Percentiles rank a stretch among this genome's conserved stretches.
These are phyloP conservation scores for Penicillium crustosum DNA, from an alignment of 2,329 filamentous ascomycete genomes.

Conservation along the genomic window DNA sequence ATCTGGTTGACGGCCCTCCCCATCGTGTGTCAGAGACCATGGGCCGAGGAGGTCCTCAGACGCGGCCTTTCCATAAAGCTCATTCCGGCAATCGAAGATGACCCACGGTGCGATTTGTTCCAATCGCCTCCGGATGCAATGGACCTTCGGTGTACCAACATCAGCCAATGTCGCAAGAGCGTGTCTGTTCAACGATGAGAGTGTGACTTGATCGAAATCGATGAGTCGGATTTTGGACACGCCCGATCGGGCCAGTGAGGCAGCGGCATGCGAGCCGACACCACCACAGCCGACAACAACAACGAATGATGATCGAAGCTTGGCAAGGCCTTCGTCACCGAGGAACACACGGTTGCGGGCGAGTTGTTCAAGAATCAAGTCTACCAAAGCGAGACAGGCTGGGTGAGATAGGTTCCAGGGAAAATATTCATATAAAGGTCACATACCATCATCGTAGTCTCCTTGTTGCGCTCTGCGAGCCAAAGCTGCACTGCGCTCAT, in stretches of 20 bases:
- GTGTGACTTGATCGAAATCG: slow-evolving; percentile 96
- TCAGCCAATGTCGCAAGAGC: slow-evolving; percentile 91
- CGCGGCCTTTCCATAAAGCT: slow-evolving; percentile 71
- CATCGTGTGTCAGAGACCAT: slow-evolving; percentile 56
- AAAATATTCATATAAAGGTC: neutral
- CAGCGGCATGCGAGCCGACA: slow-evolving; percentile 87
- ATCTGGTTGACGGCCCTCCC: slow-evolving; percentile 60
- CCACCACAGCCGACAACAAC: slow-evolving; percentile 91
- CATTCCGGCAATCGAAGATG: slow-evolving; percentile 78
- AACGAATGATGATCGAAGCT: slow-evolving; percentile 78
- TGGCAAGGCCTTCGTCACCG: slow-evolving; percentile 73
- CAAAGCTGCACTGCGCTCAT: slow-evolving; percentile 58
- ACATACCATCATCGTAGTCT: slow-evolving; percentile 62
- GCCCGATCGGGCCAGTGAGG: slow-evolving; percentile 83
- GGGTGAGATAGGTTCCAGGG: slow-evolving; percentile 9
- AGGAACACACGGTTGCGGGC: slow-evolving; percentile 92
- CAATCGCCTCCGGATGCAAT: slow-evolving; percentile 74
- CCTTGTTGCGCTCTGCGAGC: slow-evolving; percentile 61
- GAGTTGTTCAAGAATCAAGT: slow-evolving; percentile 90
- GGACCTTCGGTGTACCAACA: slow-evolving; percentile 89
- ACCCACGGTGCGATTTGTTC: slow-evolving; percentile 91
- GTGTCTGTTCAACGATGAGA: slow-evolving; percentile 93
- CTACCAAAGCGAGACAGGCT: slow-evolving; percentile 41
- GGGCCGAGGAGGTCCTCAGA: slow-evolving; percentile 67
- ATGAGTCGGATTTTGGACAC: slow-evolving; percentile 84